Percentiles rank a stretch among this genome's conserved stretches.
These are phyloP conservation scores for Corymbia citriodora DNA, from an alignment of 441 rosid genomes.

Conservation along the genomic window DNA sequence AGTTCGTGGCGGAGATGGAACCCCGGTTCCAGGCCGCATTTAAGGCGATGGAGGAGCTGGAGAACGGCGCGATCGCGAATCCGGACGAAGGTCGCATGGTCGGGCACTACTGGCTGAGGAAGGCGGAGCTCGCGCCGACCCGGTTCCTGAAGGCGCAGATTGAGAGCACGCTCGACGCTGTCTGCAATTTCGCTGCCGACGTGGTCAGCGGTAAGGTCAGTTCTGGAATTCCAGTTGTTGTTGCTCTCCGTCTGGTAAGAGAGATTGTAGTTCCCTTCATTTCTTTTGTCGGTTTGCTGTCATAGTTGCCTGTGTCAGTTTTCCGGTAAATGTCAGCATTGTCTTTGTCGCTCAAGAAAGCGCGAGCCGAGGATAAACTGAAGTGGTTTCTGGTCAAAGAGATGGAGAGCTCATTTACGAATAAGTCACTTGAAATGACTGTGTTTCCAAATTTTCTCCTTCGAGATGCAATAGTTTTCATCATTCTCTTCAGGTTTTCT, in stretches of 20 bases:
- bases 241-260: neutral
- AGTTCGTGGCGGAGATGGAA: constrained; percentile 73
- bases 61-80: constrained; percentile 88
- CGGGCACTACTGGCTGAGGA: constrained; percentile 92
- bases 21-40: constrained; percentile 63
- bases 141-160: constrained; percentile 49
- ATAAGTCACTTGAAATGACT: neutral
- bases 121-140: constrained; percentile 62
- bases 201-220: constrained; percentile 85
- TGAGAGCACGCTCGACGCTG: constrained; percentile 56
- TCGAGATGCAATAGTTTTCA: neutral
- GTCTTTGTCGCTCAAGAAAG: neutral
- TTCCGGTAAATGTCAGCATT: neutral
- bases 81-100: constrained; percentile 99
- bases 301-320: neutral
- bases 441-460: neutral
- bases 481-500: neutral
- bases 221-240: neutral
- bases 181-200: constrained; percentile 63
- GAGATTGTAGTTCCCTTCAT: neutral
- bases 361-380: neutral
- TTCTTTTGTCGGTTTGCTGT: neutral
- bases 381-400: neutral
- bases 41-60: constrained; percentile 75
- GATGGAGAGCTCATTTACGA: neutral